Conservation (phyloP, 2,329 filamentous ascomycete species). For the Myriosclerotinia scirpicola region DNA sequence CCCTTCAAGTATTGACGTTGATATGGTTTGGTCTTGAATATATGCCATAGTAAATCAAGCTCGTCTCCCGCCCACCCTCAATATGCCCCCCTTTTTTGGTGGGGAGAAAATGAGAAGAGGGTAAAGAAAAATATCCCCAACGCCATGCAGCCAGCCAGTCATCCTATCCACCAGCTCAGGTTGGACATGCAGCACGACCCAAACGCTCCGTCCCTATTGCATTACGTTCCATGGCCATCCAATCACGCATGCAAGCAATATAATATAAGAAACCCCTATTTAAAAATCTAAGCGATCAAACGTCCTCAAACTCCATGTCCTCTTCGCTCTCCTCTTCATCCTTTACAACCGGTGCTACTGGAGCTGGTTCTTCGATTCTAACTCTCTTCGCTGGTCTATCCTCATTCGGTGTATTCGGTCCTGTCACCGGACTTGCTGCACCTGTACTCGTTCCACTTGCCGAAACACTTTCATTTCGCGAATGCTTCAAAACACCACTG, state of each 20-base stretch:
- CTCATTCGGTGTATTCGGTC: constrained; percentile 41
- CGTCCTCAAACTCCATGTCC: constrained; percentile 60
- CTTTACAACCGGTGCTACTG: constrained; percentile 36
- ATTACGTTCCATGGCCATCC: neutral
- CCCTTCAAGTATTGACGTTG: neutral
- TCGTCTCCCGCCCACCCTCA: neutral
- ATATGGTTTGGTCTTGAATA: neutral
- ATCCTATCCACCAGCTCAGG: neutral
- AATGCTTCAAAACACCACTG: constrained; percentile 36
- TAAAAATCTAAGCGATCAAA: constrained; percentile 36
- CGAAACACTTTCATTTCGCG: constrained; percentile 35
- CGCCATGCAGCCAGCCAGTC: constrained; percentile 15
- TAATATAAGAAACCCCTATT: neutral
- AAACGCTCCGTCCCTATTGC: neutral
- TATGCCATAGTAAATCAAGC: constrained; percentile 6
- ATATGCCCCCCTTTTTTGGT: constrained; percentile 2
- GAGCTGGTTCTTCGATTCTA: constrained; percentile 53
- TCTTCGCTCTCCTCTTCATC: constrained; percentile 53
- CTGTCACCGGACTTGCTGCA: constrained; percentile 40
- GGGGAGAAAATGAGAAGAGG: neutral
- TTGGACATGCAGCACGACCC: neutral
- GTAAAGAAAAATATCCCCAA: constrained; percentile 9
- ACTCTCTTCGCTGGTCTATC: constrained; percentile 59
- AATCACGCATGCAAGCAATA: constrained; percentile 11
- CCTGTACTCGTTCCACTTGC: constrained; percentile 40